Conservation (phyloP, 2,329 filamentous ascomycete genomes). For the Alternaria triticimaculans region DNA sequence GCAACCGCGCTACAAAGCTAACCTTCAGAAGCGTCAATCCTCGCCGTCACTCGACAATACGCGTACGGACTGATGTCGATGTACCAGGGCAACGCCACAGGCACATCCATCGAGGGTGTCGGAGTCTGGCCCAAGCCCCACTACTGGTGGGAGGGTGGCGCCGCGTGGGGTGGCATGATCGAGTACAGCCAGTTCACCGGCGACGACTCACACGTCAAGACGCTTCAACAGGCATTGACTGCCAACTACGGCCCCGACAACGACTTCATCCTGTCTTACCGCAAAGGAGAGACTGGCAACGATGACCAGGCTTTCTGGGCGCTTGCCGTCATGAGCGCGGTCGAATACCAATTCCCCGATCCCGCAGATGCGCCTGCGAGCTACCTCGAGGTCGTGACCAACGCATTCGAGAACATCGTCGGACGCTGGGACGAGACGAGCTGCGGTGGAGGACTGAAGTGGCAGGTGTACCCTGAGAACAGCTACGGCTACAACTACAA, state of each 20-base stretch:
- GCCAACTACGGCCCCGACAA: conserved; percentile 51
- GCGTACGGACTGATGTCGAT: conserved; percentile 45
- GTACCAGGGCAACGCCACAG: conserved; percentile 42
- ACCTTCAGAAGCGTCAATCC: conserved; percentile 32
- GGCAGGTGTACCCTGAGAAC: conserved; percentile 83
- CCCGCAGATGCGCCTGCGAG: conserved; percentile 52
- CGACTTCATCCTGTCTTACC: conserved; percentile 54
- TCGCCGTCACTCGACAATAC: conserved; percentile 36
- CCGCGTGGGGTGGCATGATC: conserved; percentile 47
- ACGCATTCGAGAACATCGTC: conserved; percentile 75
- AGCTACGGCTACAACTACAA: conserved; percentile 79
- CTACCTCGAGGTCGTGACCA: conserved; percentile 72
- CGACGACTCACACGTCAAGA: conserved; percentile 52
- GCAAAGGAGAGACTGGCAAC: conserved; percentile 61
- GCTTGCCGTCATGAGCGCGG: conserved; percentile 70
- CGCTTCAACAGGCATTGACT: conserved; percentile 52
- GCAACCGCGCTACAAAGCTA: background rate
- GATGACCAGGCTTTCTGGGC: conserved; percentile 80
- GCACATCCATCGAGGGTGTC: conserved; percentile 31
- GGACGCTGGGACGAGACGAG: conserved; percentile 71
- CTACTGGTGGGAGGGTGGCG: conserved; percentile 58
- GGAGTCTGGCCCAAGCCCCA: conserved; percentile 53
- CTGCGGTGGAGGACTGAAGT: conserved; percentile 76
- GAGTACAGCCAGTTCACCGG: conserved; percentile 57
- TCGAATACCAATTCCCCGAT: conserved; percentile 71